phyloP scores from a whole-genome alignment of 1,139 yeast species.

The Kurtzmaniella quercitrusa region DNA sequence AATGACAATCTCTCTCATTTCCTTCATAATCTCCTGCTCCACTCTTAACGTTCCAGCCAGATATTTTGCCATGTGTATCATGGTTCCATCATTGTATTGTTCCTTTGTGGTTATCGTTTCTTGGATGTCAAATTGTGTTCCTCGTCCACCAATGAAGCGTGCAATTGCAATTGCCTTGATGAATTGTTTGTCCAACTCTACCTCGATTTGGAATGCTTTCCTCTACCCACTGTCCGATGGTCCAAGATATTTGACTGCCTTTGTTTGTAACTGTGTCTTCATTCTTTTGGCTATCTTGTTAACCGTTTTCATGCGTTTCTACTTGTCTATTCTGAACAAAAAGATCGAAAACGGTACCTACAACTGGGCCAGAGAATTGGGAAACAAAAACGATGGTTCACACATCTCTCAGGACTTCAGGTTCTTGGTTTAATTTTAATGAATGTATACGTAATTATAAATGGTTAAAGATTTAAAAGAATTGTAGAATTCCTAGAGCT shows the following conservation, averaged over 20 bases:
- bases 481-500: no score
- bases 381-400: slow-evolving; percentile 43
- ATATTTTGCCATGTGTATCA: slow-evolving; percentile 57
- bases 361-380: slow-evolving; percentile 50
- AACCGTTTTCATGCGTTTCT: slow-evolving; percentile 36
- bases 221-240: slow-evolving; percentile 39
- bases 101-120: slow-evolving; percentile 52
- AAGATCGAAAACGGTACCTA: slow-evolving; percentile 42
- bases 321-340: slow-evolving; percentile 37
- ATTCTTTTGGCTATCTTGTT: slow-evolving; percentile 34
- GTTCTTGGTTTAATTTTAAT: slow-evolving; percentile 22
- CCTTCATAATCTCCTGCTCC: slow-evolving; percentile 53
- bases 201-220: slow-evolving; percentile 52
- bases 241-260: slow-evolving; percentile 44
- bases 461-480: no score
- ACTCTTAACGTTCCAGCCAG: slow-evolving; percentile 56
- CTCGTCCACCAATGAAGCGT: slow-evolving; percentile 52
- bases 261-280: slow-evolving; percentile 47
- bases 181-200: slow-evolving; percentile 50
- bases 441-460: background rate
- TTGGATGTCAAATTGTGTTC: slow-evolving; percentile 52
- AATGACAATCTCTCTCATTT: slow-evolving; percentile 36
- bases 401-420: slow-evolving; percentile 42
- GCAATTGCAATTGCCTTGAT: slow-evolving; percentile 50
- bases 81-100: slow-evolving; percentile 56